Base-by-base conservation (phyloP, 345 rosid genomes). In the Geranium brycei region DNA sequence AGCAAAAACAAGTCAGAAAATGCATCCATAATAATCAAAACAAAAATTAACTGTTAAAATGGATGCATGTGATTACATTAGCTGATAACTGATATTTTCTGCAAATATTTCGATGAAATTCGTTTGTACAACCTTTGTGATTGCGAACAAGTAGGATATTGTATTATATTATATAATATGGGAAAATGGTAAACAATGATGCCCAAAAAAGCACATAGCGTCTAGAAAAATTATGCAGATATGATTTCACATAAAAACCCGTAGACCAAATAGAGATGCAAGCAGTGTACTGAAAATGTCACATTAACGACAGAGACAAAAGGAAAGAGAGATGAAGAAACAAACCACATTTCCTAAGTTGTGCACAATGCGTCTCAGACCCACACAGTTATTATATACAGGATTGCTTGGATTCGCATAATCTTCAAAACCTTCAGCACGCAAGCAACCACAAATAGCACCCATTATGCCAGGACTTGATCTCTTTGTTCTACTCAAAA, bases 371-470 rank as follows among this genome's bases (percentile, higher is more conserved):
- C 97, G 83, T 66, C 83, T 60, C 31, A 90, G 79, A 79, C 97
- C 90, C 63, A 80, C 68, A 74, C 97, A 90, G 75, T 86, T 90
- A 74, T 96, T 82, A 71, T 83, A 88, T 2, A 76, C 78, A 72
- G 83, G 70, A 83, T 78, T 85, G 51, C 75, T 83, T 69, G 95
- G 87, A 77, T 86, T 82, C 79, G 82, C 69, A 78, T 91, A 88
- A 63, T 86, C 91, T 77, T 88, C 91, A 62, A 82, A 72, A 69
- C 85, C 95, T 58, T 79, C 82, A 19, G 65, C 77, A 30, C 64
- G 90, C 71, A 90, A 73, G 77, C 99, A 93, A 81, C 91, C 85
- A 64, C 96, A 82, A 72, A 85, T 88, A 68, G 95, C 64, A 66
- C 99, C 99, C 97, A 93, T 93, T n/a, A 75, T 64, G 71, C 71